Base-by-base conservation (phyloP, 2,329 filamentous ascomycete species). In the Cadophora sp. region DNA sequence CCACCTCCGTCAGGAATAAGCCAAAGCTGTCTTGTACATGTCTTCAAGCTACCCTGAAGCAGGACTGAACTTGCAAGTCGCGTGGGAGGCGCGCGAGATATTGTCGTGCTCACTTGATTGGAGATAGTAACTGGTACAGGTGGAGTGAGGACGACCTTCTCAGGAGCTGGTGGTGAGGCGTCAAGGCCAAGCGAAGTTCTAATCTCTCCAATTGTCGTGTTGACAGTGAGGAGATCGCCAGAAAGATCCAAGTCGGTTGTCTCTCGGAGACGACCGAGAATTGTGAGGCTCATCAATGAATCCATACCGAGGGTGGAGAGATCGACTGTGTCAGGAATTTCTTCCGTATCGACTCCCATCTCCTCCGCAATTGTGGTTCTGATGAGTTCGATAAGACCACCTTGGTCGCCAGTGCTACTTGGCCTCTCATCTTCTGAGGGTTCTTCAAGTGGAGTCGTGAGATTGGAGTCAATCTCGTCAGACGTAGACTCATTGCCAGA, bases 341-440 rank as follows among this genome's bases (percentile, higher is more conserved):
- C 89, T 34, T 89, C 86, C 12, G 90, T 81, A 26, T 89, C 86
- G 19, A 92, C 87, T 66, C 89, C 89, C 85, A 92, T 91, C 78
- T 92, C 90, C 46, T 85, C 83, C n/a, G 89, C 87, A 70, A 92
- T 88, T 65, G 89, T 91, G 64, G 86, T 84, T 77, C 90, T 88
- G 59, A 92, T 84, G 73, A 85, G 77, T 76, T 82, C 74, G 80
- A 84, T 80, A 48, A 86, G 75, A 76, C 83, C 78, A 19, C 80
- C 77, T 73, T 86, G 85, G 63, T 80, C n/a, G n/a, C n/a, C n/a
- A n/a, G n/a, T n/a, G n/a, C n/a, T n/a, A n/a, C n/a, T n/a, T n/a
- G n/a, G n/a, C n/a, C n/a, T 76, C 0, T 81, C 81, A 60, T 84
- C 85, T 62, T 61, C 60, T 5, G 55, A 31, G 26, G 80, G 83